phyloP scores from a whole-genome alignment of 2,329 filamentous ascomycete genomes.

The Aspergillus sp. region DNA sequence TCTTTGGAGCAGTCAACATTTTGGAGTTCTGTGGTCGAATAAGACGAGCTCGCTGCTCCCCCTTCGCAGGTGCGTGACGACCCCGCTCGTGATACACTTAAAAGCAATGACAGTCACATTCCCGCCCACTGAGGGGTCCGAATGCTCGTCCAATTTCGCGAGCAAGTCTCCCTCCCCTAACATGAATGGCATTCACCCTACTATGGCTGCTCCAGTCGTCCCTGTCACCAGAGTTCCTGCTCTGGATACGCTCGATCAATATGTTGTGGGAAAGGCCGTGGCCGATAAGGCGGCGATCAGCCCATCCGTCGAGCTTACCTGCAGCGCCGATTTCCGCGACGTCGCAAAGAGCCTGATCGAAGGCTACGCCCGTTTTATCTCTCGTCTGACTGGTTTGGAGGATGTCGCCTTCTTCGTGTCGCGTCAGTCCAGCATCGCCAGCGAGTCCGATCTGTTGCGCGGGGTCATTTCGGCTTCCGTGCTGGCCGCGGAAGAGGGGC shows the following conservation, averaged over 20 bases:
- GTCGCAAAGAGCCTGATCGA: slow-evolving; percentile 20
- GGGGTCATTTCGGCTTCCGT: slow-evolving; percentile 20
- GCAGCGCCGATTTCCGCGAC: slow-evolving; percentile 8
- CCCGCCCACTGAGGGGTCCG: slow-evolving; percentile 17
- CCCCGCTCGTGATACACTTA: slow-evolving; percentile 16
- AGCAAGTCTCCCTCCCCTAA: neutral
- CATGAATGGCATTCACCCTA: neutral
- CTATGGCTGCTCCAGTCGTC: slow-evolving; percentile 10
- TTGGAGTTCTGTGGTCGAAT: slow-evolving; percentile 14
- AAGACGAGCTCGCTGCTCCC: slow-evolving; percentile 14
- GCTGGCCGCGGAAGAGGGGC: neutral
- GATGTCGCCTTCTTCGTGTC: slow-evolving; percentile 28
- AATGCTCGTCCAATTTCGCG: slow-evolving; percentile 5
- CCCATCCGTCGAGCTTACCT: slow-evolving; percentile 15
- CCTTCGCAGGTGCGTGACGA: slow-evolving; percentile 20
- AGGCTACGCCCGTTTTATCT: slow-evolving; percentile 31
- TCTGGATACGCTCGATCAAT: slow-evolving; percentile 29
- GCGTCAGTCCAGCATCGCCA: slow-evolving; percentile 9
- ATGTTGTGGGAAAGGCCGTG: slow-evolving; percentile 18
- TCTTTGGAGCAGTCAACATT: slow-evolving; percentile 4
- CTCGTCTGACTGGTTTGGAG: slow-evolving; percentile 27
- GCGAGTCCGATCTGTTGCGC: slow-evolving; percentile 3
- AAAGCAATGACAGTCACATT: slow-evolving; percentile 21
- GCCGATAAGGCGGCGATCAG: slow-evolving; percentile 10
- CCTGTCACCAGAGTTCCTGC: slow-evolving; percentile 31